Conservation (phyloP, 2,329 filamentous ascomycete genomes). For the Diplodia mutila region DNA sequence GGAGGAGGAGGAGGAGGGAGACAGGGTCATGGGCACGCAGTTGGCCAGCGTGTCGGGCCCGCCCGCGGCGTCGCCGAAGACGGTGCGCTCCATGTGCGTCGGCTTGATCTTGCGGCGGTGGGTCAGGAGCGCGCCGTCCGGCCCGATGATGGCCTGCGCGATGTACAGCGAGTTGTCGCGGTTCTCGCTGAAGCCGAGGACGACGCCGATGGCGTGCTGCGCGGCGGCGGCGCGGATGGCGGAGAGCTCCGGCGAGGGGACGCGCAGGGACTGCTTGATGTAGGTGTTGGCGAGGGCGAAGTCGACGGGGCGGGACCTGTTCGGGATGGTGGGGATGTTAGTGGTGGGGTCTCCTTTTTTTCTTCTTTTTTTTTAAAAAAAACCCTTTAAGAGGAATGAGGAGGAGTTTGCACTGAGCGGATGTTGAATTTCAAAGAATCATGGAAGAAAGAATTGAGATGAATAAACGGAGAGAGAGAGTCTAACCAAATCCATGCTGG, state of each 20-base stretch:
- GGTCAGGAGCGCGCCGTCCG: conserved; percentile 41
- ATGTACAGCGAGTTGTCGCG: conserved; percentile 46
- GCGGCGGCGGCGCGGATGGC: conserved; percentile 44
- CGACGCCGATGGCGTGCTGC: conserved; percentile 40
- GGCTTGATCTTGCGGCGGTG: conserved; percentile 48
- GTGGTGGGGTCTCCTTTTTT: not conserved
- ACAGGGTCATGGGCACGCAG: conserved; percentile 30
- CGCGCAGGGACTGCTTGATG: conserved; percentile 49
- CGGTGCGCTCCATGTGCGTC: conserved; percentile 50
- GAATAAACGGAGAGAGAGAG: too few relatives aligned
- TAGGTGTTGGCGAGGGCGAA: conserved; percentile 45
- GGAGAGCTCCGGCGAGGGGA: conserved; percentile 49
- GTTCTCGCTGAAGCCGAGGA: conserved; percentile 47
- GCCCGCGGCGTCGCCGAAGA: conserved; percentile 48
- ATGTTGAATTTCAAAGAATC: too few relatives aligned
- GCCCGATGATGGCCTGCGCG: conserved; percentile 42
- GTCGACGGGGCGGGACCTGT: conserved; percentile 49
- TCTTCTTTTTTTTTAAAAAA: not conserved
- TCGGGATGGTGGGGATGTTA: conserved; percentile 22
- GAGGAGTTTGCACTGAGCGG: too few relatives aligned
- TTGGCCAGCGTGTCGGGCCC: conserved; percentile 37
- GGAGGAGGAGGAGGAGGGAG: not conserved
- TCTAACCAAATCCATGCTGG: conserved; percentile 53
- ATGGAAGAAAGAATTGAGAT: too few relatives aligned
- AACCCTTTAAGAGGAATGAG: too few relatives aligned